Percentiles rank a stretch among this genome's conserved stretches.
Conservation (phyloP, 1,284 basidiomycete species). For the Porodaedalea pini region DNA sequence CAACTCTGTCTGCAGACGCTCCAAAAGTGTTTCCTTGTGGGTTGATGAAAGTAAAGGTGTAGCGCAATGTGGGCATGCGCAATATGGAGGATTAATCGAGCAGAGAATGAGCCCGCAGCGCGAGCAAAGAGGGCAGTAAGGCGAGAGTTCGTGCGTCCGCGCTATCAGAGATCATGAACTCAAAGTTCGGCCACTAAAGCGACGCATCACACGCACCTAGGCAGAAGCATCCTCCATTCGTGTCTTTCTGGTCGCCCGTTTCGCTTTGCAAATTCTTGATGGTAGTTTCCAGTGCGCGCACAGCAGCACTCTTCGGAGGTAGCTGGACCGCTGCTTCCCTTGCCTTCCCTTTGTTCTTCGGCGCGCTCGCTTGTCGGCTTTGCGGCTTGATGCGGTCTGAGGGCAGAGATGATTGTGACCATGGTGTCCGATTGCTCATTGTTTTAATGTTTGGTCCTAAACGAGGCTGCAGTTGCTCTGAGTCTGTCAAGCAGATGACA, state of each 20-base stretch:
- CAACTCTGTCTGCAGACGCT: slow-evolving; percentile 43
- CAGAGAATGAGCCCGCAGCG: slow-evolving; percentile 64
- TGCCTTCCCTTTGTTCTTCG: slow-evolving; percentile 31
- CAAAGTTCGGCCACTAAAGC: neutral
- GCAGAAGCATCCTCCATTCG: slow-evolving; percentile 65
- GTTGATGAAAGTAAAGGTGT: slow-evolving; percentile 36
- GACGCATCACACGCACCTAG: slow-evolving; percentile 41
- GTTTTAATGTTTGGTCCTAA: neutral
- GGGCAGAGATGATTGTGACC: slow-evolving; percentile 38
- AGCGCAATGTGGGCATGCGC: slow-evolving; percentile 56
- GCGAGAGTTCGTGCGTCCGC: slow-evolving; percentile 51
- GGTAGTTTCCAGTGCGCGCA: slow-evolving; percentile 42
- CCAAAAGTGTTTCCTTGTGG: slow-evolving; percentile 37
- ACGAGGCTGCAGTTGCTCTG: neutral
- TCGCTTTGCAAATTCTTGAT: slow-evolving; percentile 33
- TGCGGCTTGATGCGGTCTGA: slow-evolving; percentile 45
- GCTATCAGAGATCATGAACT: slow-evolving; percentile 37
- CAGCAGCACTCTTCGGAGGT: slow-evolving; percentile 41
- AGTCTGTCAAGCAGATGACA: neutral
- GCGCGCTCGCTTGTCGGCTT: slow-evolving; percentile 23
- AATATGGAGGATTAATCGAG: slow-evolving; percentile 49
- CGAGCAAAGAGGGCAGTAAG: slow-evolving; percentile 52
- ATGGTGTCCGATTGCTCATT: slow-evolving; percentile 35
- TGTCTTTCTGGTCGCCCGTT: slow-evolving; percentile 41
- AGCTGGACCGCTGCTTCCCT: slow-evolving; percentile 18